A percentile compares a stretch with the other conserved stretches of the same genome.
phyloP scores from a whole-genome alignment of 139 green algal species.

The Tetradesmus lagerheimii region DNA sequence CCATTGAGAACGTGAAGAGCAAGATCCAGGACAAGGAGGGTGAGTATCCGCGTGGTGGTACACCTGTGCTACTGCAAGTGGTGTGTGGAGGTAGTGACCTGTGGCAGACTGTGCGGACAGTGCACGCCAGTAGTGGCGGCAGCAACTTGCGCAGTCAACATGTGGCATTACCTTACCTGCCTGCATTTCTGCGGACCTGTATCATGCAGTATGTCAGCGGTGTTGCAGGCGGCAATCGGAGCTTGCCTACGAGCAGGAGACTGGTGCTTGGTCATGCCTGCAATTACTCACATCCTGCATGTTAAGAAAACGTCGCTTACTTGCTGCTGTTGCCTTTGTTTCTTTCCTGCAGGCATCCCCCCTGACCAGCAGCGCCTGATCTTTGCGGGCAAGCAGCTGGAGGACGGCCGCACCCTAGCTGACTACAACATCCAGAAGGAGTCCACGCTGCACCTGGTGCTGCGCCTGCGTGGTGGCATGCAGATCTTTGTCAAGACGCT shows the following conservation, averaged over 20 bases:
- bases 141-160: too few species aligned
- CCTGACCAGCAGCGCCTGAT: constrained; percentile 96
- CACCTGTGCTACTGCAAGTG: background rate
- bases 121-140: too few species aligned
- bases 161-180: too few species aligned
- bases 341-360: constrained; percentile 77
- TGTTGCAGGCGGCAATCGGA: too few species aligned
- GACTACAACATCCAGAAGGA: constrained; percentile 98
- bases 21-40: constrained; percentile 83
- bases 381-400: constrained; percentile 96
- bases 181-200: too few species aligned
- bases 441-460: constrained; percentile 77
- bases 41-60: background rate
- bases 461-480: constrained; percentile 69
- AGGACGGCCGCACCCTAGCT: constrained; percentile 92
- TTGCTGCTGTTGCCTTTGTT: background rate
- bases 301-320: too few species aligned
- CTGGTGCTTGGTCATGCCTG: too few species aligned
- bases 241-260: too few species aligned
- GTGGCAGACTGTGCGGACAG: too few species aligned
- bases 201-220: too few species aligned
- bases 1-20: constrained; percentile 88
- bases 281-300: too few species aligned
- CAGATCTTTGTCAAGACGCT: constrained; percentile 96
- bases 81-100: too few species aligned